phyloP scores from a whole-genome alignment of 257 asterid genomes.

The Misopates orontium region DNA sequence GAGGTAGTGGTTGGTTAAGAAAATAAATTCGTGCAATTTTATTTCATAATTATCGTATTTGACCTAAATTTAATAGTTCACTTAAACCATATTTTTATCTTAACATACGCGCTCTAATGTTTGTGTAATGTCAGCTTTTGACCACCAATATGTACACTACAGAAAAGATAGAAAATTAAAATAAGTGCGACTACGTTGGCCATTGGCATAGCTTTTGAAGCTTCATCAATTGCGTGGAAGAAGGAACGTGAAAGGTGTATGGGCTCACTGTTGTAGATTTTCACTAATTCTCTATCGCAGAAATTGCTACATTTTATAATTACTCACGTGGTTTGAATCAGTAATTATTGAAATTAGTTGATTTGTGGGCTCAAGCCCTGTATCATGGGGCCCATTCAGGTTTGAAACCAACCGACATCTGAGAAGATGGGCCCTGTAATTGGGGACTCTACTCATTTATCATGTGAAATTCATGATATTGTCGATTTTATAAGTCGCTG shows the following conservation, averaged over 20 bases:
- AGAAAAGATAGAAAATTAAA: too few species aligned
- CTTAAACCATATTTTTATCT: too few species aligned
- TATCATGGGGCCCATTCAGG: neutral
- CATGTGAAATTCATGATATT: neutral
- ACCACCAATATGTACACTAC: neutral
- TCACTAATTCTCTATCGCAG: neutral
- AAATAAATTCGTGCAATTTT: too few species aligned
- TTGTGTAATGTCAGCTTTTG: neutral
- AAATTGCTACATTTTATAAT: slow-evolving; percentile 10
- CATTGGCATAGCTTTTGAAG: slow-evolving; percentile 7
- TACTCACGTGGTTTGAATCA: slow-evolving; percentile 25
- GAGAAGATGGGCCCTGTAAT: slow-evolving; percentile 11
- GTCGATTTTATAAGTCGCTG: neutral
- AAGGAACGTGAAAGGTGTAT: slow-evolving; percentile 18
- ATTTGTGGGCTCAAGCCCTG: slow-evolving; percentile 22
- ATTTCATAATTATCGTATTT: too few species aligned
- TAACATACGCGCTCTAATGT: neutral
- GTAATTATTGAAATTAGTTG: neutral
- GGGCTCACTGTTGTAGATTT: slow-evolving; percentile 2
- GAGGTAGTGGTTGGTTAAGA: too few species aligned
- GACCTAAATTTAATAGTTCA: too few species aligned
- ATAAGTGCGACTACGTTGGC: neutral
- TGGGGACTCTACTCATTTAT: neutral
- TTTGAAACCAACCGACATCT: slow-evolving; percentile 15
- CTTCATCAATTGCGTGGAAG: slow-evolving; percentile 6